Conservation (phyloP, 495 filamentous ascomycete genomes). For the Aspergillus funiculosus region DNA sequence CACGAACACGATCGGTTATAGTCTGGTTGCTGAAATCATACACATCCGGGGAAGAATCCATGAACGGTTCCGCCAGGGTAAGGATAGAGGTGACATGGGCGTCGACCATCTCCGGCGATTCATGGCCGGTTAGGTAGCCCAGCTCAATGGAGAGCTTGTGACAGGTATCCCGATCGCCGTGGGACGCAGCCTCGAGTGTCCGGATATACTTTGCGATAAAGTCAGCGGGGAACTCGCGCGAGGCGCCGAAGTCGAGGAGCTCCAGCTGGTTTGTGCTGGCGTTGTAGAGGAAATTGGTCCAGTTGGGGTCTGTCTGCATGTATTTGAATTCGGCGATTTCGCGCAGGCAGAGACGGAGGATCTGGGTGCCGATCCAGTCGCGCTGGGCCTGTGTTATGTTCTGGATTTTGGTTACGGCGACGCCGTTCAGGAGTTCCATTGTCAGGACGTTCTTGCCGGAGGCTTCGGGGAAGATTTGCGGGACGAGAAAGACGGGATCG, state of each 20-base stretch:
- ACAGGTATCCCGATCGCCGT: constrained; percentile 56
- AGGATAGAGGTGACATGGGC: constrained; percentile 78
- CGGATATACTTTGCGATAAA: constrained; percentile 76
- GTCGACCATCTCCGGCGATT: constrained; percentile 74
- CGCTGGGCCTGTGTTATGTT: constrained; percentile 71
- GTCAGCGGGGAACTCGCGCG: constrained; percentile 69
- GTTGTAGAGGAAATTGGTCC: constrained; percentile 99
- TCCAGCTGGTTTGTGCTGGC: constrained; percentile 64
- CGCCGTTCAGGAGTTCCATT: constrained; percentile 83
- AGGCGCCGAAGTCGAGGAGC: constrained; percentile 93
- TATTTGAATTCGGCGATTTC: constrained; percentile 91
- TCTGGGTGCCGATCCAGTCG: constrained; percentile 87
- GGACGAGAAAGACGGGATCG: constrained; percentile 74
- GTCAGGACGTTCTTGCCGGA: constrained; percentile 84
- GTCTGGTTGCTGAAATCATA: constrained; percentile 94
- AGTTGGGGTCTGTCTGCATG: constrained; percentile 99
- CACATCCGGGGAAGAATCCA: constrained; percentile 63
- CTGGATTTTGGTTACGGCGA: constrained; percentile 78
- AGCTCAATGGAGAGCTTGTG: constrained; percentile 67
- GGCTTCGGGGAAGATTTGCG: constrained; percentile 69
- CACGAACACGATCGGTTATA: constrained; percentile 85
- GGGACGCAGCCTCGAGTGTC: constrained; percentile 71
- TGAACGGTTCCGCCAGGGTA: constrained; percentile 89
- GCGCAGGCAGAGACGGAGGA: constrained; percentile 85
- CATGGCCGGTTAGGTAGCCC: constrained; percentile 88